Evolutionary conservation across 2,329 filamentous ascomycete species (phyloP), one percentile per base, ranked within the genome.

Genomic region (Apiospora aurea): DNA sequence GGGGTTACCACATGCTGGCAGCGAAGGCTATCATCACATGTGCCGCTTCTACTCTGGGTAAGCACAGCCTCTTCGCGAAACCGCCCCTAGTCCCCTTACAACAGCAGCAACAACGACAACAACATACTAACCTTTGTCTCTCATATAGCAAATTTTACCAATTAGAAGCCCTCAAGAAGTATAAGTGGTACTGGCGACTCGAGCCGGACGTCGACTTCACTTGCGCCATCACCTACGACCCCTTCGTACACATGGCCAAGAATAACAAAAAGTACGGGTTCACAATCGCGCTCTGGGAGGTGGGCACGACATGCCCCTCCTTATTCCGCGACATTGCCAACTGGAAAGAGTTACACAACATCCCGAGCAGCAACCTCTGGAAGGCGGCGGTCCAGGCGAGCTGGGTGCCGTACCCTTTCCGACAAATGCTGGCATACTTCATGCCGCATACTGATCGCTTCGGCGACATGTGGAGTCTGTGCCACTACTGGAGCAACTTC

Each of bases 401-500:
- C 49, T 84, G 82, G 82, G 71, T 83, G 57, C 83, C 84, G 1
- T 85, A 80, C 73, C 84, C 84, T 6, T 77, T 85, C 61, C 80
- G 84, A 10, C 76, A 77, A n/a, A 74, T 81, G 53, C 75, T 84
- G 72, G 77, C 68, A 26, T 69, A 78, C 68, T 81, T 79, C 77
- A 72, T 83, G 29, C 77, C 82, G 3, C 80, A 84, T 75, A 81
- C 81, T 57, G 82, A 85, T 70, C 74, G 76, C 3, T 76, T 79
- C 57, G 84, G 84, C 46, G 83, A 86, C 72, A 74, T 74, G 46
- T 86, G 84, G 83, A 85, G 81, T 71, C 69, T 83, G 72, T 86
- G 84, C 75, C 84, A 86, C 72, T 86, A 84, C 75, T 86, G 84
- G 84, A 84, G 82, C 73, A 86, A 86, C 72, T 86, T 86, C 68